Conservation (phyloP, 192 early-diverging fungal genomes). For the Thamnidium elegans region DNA sequence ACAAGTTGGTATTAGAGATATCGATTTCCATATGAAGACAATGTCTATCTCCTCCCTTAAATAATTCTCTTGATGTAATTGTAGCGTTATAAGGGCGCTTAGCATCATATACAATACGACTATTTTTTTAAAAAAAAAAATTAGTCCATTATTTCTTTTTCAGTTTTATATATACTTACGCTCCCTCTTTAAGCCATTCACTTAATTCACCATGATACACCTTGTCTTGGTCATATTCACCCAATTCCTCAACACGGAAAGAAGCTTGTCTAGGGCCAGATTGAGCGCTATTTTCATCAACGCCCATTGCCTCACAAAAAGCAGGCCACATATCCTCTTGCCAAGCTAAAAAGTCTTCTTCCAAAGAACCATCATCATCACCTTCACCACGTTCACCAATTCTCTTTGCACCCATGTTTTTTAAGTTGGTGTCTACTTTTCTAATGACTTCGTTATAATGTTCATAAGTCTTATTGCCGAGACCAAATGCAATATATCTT, state of each 20-base stretch:
- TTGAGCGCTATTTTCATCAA: constrained; percentile 46
- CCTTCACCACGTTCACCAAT: constrained; percentile 87
- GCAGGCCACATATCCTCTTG: constrained; percentile 82
- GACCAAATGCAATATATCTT: constrained; percentile 72
- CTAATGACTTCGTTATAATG: constrained; percentile 85
- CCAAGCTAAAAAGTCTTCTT: constrained; percentile 97
- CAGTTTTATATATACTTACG: neutral
- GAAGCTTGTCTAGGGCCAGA: constrained; percentile 34
- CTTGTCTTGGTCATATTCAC: constrained; percentile 30
- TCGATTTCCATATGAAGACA: constrained; percentile 96
- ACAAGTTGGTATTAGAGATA: constrained; percentile 72
- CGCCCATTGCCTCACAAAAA: constrained; percentile 69
- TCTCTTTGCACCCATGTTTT: constrained; percentile 69
- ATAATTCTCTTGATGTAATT: constrained; percentile 68
- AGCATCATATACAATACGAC: constrained; percentile 67
- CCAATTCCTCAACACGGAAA: constrained; percentile 56
- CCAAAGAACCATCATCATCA: constrained; percentile 94
- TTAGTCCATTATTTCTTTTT: neutral
- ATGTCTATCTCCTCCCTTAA: constrained; percentile 66
- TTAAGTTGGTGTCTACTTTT: constrained; percentile 63
- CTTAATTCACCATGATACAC: constrained; percentile 48
- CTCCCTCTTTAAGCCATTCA: neutral
- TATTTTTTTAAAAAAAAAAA: constrained; percentile 22
- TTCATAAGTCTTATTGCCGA: constrained; percentile 92
- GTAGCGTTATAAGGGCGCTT: constrained; percentile 84